These are phyloP conservation scores for Colletotrichum tanaceti DNA, from an alignment of 2,329 filamentous ascomycete species.

Conservation along the genomic window DNA sequence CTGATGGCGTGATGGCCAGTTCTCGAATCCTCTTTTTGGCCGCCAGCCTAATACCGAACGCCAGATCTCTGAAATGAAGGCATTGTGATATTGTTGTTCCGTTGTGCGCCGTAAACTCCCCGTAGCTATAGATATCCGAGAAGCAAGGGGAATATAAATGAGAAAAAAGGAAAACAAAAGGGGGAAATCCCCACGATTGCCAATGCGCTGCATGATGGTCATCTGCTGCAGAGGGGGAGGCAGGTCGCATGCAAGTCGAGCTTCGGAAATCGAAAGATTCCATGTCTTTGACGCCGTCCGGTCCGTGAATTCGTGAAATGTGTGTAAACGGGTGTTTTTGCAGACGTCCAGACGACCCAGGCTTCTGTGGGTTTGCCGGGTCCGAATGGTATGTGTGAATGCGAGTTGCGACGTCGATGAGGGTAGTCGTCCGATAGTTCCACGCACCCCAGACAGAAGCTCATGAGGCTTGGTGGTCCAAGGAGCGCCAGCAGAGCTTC, in stretches of 20 bases:
- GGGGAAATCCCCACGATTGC: neutral
- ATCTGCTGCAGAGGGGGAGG: neutral
- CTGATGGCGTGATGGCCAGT: constrained; percentile 24
- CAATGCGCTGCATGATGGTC: neutral
- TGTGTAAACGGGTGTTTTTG: neutral
- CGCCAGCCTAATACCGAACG: neutral
- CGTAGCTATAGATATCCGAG: neutral
- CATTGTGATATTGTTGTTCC: neutral
- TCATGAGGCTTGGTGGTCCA: neutral
- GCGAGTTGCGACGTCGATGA: neutral
- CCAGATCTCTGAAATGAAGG: neutral
- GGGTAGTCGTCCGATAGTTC: neutral
- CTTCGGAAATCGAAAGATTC: neutral
- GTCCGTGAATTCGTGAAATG: constrained; percentile 13
- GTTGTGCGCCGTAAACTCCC: constrained; percentile 20
- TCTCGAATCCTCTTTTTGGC: neutral
- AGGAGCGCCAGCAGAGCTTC: neutral
- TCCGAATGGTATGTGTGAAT: neutral
- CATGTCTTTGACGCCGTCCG: constrained; percentile 4
- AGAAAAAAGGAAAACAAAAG: neutral
- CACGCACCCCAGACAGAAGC: neutral
- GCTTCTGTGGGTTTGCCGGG: neutral
- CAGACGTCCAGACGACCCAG: neutral
- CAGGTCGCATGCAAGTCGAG: neutral
- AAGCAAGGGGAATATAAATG: neutral